phyloP scores from a whole-genome alignment of 257 asterid species.

The Ehretia macrophylla region DNA sequence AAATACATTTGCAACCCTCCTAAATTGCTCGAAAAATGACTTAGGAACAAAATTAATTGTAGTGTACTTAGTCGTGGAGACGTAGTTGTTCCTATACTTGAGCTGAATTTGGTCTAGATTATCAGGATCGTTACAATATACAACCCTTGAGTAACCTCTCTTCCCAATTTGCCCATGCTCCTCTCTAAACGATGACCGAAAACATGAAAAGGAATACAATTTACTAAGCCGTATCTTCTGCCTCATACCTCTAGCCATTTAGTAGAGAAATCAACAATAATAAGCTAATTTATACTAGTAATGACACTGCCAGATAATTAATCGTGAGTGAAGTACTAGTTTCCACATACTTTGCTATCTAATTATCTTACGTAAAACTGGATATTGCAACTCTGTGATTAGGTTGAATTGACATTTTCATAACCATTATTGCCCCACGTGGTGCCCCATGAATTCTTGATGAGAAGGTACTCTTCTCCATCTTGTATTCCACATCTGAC shows the following conservation, averaged over 20 bases:
- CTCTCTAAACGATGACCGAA: conserved; percentile 40
- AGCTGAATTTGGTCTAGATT: conserved; percentile 49
- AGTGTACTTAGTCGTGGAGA: conserved; percentile 86
- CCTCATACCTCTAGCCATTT: background rate
- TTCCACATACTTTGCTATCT: no score
- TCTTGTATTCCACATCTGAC: no score
- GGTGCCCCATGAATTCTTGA: no score
- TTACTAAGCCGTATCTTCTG: conserved; percentile 47
- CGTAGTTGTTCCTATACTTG: conserved; percentile 63
- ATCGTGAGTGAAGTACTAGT: no score
- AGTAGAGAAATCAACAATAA: no score
- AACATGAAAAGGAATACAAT: conserved; percentile 70
- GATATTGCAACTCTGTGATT: no score
- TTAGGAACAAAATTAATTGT: conserved; percentile 76
- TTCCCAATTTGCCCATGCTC: conserved; percentile 80
- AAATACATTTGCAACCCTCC: conserved; percentile 96
- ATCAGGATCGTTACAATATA: conserved; percentile 83
- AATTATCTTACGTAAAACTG: no score
- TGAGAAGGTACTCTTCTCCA: no score
- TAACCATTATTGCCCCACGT: no score
- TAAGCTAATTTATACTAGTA: no score
- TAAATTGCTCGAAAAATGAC: conserved; percentile 91
- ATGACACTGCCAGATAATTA: no score
- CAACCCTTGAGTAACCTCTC: conserved; percentile 76
- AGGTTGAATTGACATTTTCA: no score